phyloP scores from a whole-genome alignment of 202 grass and related monocot species.

The Tripidium arundinaceum region DNA sequence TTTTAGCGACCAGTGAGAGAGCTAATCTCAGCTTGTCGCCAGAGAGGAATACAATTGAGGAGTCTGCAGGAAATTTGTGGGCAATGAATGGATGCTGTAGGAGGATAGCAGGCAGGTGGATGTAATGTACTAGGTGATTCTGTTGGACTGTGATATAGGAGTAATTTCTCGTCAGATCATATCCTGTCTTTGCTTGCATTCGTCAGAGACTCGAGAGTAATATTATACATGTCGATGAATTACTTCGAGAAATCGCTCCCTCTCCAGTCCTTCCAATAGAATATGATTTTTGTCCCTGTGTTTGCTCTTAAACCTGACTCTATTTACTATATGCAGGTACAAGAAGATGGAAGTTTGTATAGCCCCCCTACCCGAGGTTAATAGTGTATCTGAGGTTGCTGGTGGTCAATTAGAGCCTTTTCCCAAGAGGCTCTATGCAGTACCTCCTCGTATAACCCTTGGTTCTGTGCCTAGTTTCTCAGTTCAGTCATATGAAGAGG shows the following conservation, averaged over 20 bases:
- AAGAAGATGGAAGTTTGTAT: slow-evolving; percentile 84
- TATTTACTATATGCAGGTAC: slow-evolving; percentile 55
- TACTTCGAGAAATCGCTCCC: too few relatives aligned
- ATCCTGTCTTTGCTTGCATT: too few relatives aligned
- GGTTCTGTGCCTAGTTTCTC: slow-evolving; percentile 47
- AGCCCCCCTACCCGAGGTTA: slow-evolving; percentile 53
- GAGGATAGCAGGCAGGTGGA: too few relatives aligned
- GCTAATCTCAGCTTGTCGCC: neutral
- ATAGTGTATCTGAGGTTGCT: slow-evolving; percentile 45
- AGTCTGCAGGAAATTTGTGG: neutral
- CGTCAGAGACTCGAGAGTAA: too few relatives aligned
- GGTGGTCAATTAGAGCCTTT: slow-evolving; percentile 62
- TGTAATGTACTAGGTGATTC: too few relatives aligned
- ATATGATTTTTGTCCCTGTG: neutral
- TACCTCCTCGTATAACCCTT: slow-evolving; percentile 65
- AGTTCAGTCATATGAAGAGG: slow-evolving; percentile 49
- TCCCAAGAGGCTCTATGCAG: slow-evolving; percentile 60
- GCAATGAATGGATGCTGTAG: neutral
- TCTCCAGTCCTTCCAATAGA: neutral
- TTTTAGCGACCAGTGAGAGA: neutral
- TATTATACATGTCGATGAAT: too few relatives aligned
- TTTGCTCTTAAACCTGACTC: slow-evolving; percentile 8
- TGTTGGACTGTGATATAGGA: too few relatives aligned
- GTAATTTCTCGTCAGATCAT: too few relatives aligned
- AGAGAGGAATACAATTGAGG: neutral